A percentile compares a stretch with the other conserved stretches of the same genome.
Conservation (phyloP, 164 flowering plant genomes). For the grape (Vitis vinifera) region ASM3070453v1 NC_081814.1:19237001-19237500, state of each 20-base stretch:
- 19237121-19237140: neutral
- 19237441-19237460: conserved; percentile 76
- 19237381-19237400: neutral
- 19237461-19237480: conserved; percentile 79
- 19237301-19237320: conserved; percentile 54
- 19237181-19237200: conserved; percentile 63
- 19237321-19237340: conserved; percentile 86
- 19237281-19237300: conserved; percentile 26
- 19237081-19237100: conserved; percentile 1
- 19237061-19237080: conserved; percentile 62
- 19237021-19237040: conserved; percentile 89
- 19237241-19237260: conserved; percentile 45
- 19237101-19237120: neutral
- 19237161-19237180: conserved; percentile 59
- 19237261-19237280: conserved; percentile 18
- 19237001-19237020: conserved; percentile 73
- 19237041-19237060: conserved; percentile 58
- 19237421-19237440: conserved; percentile 50
- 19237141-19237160: neutral
- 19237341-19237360: conserved; percentile 25
- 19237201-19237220: conserved; percentile 55
- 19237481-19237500: conserved; percentile 61
- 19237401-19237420: conserved; percentile 9
- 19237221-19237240: conserved; percentile 55
- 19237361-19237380: neutral